phyloP scores from a whole-genome alignment of 257 asterid species.

The Oldenlandia corymbosa region DNA sequence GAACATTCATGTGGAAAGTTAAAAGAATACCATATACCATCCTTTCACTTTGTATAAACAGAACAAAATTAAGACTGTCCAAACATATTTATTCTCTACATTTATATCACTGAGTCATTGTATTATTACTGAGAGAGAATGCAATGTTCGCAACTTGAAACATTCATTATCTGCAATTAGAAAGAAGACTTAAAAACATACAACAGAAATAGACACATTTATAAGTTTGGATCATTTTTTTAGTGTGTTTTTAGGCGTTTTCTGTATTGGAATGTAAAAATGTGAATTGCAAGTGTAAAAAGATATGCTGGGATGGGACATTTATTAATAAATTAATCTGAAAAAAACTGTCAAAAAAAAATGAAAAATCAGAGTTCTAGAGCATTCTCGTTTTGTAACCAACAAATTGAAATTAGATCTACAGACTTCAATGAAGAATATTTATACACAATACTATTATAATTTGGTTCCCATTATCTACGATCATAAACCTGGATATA shows the following conservation, averaged over 20 bases:
- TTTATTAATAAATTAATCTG: no score
- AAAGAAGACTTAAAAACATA: neutral
- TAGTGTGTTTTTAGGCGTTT: no score
- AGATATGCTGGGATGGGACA: no score
- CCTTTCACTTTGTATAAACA: neutral
- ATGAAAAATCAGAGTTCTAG: no score
- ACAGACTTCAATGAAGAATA: neutral
- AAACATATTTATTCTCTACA: no score
- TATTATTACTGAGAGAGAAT: neutral
- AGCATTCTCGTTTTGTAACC: neutral
- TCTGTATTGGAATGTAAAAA: no score
- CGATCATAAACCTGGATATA: neutral
- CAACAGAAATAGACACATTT: neutral
- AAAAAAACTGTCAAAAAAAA: no score
- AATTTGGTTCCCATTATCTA: neutral
- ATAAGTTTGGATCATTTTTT: no score
- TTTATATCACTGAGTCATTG: no score
- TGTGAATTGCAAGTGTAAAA: no score
- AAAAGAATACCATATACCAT: neutral
- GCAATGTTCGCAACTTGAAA: neutral
- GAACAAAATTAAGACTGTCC: neutral
- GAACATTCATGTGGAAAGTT: neutral
- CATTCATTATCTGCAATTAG: neutral
- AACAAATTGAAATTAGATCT: neutral
- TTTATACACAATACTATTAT: neutral